Evolutionary conservation across 352 stramenopile species (phyloP), one percentile per base, ranked within the genome.

Genomic region (Peronospora destructor): DNA sequence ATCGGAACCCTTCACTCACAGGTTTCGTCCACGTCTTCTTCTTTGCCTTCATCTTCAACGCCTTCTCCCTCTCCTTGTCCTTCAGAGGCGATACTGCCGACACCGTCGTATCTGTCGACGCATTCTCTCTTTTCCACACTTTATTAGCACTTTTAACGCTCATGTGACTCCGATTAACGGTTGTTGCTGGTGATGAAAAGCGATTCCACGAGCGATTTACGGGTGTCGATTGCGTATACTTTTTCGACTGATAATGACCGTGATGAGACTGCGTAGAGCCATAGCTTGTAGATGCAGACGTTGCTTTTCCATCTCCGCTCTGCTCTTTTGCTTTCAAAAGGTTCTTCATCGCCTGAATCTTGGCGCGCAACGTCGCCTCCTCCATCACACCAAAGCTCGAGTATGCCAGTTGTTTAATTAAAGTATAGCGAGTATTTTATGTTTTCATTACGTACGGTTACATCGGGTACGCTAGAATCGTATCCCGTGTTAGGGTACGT

Each of bases 291-390:
- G 11, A 29, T 37, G 4, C 25, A 34, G 21, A 36, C 13, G 41
- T 4, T 17, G 32, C 16, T 21, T 13, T 3, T 14, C 7, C 11
- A 8, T 34, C 17, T 17, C 9, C 28, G 13, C 36, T 40, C 33
- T 62, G 53, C 39, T 32, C 4, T 42, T 76, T 81, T n/a, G 49
- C 75, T 25, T 78, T 69, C 45, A 91, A 49, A 14, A 89, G 56
- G 53, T 87, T 91, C 56, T 79, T 84, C 61, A 91, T 81, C 25
- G 80, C 80, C 59, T 87, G 76, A 62, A 91, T 91, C 49, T 87
- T 87, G 42, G 80, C 77, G 39, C 78, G 77, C 61, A 91, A 54
- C 43, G 72, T 75, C 4, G 68, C 77, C 53, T 89, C 77, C 51
- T 91, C 80, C 64, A 85, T 80, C 19, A 21, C 19, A 21, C 19